Evolutionary conservation across 2,329 filamentous ascomycete genomes (phyloP), one percentile per base, ranked within the genome.

Genomic region (Cyphellophora europaea): DNA sequence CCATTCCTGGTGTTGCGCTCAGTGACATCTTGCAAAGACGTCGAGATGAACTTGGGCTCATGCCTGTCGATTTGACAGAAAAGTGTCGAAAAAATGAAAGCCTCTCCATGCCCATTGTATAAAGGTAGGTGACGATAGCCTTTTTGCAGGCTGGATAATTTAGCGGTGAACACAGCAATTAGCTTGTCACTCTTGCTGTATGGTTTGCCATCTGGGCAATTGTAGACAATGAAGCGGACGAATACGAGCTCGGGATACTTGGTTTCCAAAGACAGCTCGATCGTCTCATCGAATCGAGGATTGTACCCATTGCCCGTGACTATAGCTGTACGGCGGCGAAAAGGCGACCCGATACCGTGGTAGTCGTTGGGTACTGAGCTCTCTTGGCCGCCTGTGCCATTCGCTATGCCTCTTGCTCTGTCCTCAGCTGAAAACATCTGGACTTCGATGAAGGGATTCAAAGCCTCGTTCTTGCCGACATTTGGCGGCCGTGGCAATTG

Each of bases 401-500:
- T 74, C 13, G 77, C 76, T 36, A 79, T 70, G 35, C 78, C 80
- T 32, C 85, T 84, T 33, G 80, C 76, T 62, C 91, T 89, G 62
- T 95, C 89, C 58, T 95, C 91, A 27, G 89, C 84, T 51, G 88
- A 82, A 56, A 93, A 91, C 53, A 96, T 81, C 58, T 98, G 89
- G 18, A 96, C 82, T 60, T 96, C 88, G 38, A 96, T 76, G 52
- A 93, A 96, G 0, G 91, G 88, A 53, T 95, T 88, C 60, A 96
- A 79, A 40, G 75, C 79, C 42, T 82, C 74, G 48, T 80, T 80
- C 30, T 72, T 66, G n/a, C 78, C 73, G 43, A 88, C 70, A 36
- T 74, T 79, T 36, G 76, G 76, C 10, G 85, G 83, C 14, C 88
- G 78, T 58, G 93, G 93, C 38, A 98, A 74, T 55, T 95, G 87